Conservation (phyloP, 139 green algal species). For the Parachlorella kessleri region DNA sequence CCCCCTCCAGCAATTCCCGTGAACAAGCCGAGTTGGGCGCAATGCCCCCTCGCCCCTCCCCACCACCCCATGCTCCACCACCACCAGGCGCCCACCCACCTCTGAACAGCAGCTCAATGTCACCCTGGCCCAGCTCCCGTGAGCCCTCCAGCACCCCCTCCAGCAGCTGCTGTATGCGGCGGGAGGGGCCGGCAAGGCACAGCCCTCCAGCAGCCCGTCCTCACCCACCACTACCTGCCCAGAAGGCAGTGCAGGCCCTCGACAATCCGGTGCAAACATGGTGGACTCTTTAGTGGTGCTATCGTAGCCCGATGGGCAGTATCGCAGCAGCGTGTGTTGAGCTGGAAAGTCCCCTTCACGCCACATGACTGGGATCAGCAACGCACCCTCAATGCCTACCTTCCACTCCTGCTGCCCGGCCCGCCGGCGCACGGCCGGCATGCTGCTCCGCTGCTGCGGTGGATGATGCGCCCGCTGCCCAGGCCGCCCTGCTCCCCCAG, state of each 20-base stretch:
- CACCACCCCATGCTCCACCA: background rate
- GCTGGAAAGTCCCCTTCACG: background rate
- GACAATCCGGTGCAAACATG: too few relatives aligned
- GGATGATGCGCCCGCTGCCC: too few relatives aligned
- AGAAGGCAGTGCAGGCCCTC: too few relatives aligned
- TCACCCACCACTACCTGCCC: background rate
- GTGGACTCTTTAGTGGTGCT: too few relatives aligned
- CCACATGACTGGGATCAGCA: too few relatives aligned
- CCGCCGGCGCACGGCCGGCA: slow-evolving; percentile 14
- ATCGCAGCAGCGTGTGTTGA: too few relatives aligned
- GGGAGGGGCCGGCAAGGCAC: background rate
- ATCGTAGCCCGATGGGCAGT: too few relatives aligned
- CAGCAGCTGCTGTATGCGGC: slow-evolving; percentile 14
- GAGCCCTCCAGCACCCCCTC: slow-evolving; percentile 21
- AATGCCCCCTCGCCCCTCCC: background rate
- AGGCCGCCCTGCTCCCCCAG: background rate
- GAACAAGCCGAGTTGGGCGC: too few relatives aligned
- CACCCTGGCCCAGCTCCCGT: slow-evolving; percentile 40
- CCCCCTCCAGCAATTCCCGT: background rate
- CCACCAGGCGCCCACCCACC: slow-evolving; percentile 1
- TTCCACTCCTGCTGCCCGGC: slow-evolving; percentile 21
- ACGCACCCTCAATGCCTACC: too few relatives aligned
- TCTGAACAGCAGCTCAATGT: slow-evolving; percentile 65
- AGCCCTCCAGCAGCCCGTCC: slow-evolving; percentile 22
- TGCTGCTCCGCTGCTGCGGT: slow-evolving; percentile 17